Conservation (phyloP, 2,329 filamentous ascomycete species). For the Chaetomiaceae sp. region DNA sequence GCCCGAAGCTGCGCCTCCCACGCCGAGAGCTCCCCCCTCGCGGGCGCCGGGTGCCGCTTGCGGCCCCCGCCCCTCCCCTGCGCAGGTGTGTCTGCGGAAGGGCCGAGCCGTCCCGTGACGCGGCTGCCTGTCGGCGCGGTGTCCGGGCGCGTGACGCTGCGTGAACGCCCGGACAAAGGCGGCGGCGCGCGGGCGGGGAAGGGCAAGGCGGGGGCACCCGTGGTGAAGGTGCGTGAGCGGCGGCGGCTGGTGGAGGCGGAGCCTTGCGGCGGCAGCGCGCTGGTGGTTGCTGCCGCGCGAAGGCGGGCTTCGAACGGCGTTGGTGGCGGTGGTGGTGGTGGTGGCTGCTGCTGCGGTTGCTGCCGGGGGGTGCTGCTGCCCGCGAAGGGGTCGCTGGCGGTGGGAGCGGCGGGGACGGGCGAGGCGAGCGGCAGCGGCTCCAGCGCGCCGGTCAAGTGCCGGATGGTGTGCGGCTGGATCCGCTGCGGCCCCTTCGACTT, state of each 20-base stretch:
- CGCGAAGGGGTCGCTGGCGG: background rate
- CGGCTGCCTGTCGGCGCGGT: background rate
- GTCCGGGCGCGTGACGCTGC: background rate
- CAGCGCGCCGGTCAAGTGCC: background rate
- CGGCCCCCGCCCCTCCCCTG: background rate
- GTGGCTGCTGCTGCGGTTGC: no score
- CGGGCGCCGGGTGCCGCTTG: background rate
- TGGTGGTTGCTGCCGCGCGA: background rate
- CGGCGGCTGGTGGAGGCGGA: no score
- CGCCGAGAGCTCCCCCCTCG: no score
- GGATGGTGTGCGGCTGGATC: conserved; percentile 1
- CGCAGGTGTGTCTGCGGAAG: background rate
- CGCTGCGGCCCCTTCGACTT: background rate
- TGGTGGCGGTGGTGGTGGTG: background rate
- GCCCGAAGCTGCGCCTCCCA: no score
- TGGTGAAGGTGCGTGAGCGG: no score
- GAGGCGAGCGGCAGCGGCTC: background rate
- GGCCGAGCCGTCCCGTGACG: background rate
- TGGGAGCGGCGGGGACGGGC: background rate
- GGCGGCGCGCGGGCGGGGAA: no score
- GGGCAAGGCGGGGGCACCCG: no score
- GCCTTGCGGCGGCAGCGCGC: no score
- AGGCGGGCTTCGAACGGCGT: background rate
- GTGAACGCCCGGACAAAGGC: background rate
- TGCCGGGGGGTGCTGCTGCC: no score